Base-by-base conservation (phyloP, 2,329 filamentous ascomycete species). In the Fusarium sp. region DNA sequence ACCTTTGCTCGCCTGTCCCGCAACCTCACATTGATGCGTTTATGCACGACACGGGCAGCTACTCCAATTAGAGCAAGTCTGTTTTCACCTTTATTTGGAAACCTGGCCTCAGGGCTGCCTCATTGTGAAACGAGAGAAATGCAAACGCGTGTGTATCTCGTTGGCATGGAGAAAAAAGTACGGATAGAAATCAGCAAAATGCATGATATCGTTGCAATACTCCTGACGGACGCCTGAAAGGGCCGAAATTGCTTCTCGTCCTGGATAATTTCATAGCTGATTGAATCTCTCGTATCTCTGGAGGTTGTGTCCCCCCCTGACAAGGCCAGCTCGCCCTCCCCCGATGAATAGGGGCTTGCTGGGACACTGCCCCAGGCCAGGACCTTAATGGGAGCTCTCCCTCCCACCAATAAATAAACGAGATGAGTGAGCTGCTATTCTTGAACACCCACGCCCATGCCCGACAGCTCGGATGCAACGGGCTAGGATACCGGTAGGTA, bases 211-310 rank as follows among this genome's bases (percentile, higher is more conserved):
- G 48, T 64, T 37, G 6, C 27, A 54, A 43, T 58, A 22, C 67
- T 60, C 41, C 33, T 65, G 61, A 45, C 61, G 56, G 67, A 43
- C 57, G 76, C 72, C 65, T 74, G 65, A 63, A 63, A 73, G 20
- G 45, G 39, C 74, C 73, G 74, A 78, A 65, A 78, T 78, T 78
- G 67, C 74, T 68, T n/a, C 14, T 66, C 48, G 59, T 60, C 67
- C 73, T 71, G 64, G 62, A 77, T 68, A 76, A 77, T 77, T 67
- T 76, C 67, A 66, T 64, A 69, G 43, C 63, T 57, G 61, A 43
- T 69, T 67, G 65, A 72, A 74, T 69, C 67, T 72, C 67, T 24
- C 18, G 68, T 59, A 37, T 67, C 27, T 66, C 54, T 52, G 41
- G 20, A 35, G 33, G 57, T n/a, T 64, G 62, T 37, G 14, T 16